Evolutionary conservation across 2,329 filamentous ascomycete species (phyloP), one percentile per base, ranked within the genome.

Genomic region (Monilinia fructigena): DNA sequence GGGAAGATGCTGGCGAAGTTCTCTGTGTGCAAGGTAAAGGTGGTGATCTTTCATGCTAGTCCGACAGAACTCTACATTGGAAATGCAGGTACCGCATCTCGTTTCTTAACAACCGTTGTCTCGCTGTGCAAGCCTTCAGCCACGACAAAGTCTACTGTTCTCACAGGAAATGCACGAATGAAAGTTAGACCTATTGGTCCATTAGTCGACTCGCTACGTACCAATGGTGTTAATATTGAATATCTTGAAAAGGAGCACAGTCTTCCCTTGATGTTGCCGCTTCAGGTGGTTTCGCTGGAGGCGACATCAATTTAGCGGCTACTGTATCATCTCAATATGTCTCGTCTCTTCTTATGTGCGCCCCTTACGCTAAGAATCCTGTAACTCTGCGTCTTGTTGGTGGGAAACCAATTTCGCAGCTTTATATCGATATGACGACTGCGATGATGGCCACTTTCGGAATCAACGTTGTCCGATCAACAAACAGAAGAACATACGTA

Each of bases 261-360:
- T 76, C 82, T 99, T 53, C 95, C 0, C 80, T 99, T 16, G 86
- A 88, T 67, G 89, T 99, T 61, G 85, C 89, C 69, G 93, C 95
- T 55, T 90, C 90, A 31, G 89, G 88, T 58, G 94, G 93, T 4
- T 89, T 97, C 71, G 86, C 87, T 56, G 94, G 93, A 65, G 95
- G 95, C 48, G 83, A 90, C 38, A 97, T 99, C 73, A 91, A 96
- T 76, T 84, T 99, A 66, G 92, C 93, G 14, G 95, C 95, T 0
- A 98, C 95, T 53, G 90, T 98, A 20, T 99, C 95, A 11, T 98
- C 95, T n/a, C 95, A 99, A 79, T 99, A 98, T 76, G 95, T 99
- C 48, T 98, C 95, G 0, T 97, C 94, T 1, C 88, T 99, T 70
- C 82, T 99, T 62, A 96, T 99, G 92, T 96, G 93, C 67, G 95